These are phyloP conservation scores for Nitzschia sp. DNA, from an alignment of 108 stramenopile genomes.

Conservation along the genomic window DNA sequence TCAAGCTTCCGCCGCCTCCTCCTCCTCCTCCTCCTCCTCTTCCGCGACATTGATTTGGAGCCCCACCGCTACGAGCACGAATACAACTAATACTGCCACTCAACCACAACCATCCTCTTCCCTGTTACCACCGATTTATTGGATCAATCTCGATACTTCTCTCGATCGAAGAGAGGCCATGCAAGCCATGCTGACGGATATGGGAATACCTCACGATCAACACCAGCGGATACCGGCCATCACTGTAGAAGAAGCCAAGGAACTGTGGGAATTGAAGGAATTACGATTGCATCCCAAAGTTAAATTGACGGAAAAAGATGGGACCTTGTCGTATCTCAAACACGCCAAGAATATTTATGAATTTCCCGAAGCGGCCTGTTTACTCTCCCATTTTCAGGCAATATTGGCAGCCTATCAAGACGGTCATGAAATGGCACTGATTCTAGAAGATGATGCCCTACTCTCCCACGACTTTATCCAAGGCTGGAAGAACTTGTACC, in stretches of 20 bases:
- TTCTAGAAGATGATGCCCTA: constrained; percentile 10
- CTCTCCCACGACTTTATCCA: background rate
- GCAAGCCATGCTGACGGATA: background rate
- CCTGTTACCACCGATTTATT: constrained; percentile 1
- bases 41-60: too few species aligned
- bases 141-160: constrained; percentile 10
- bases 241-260: constrained; percentile 3
- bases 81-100: too few species aligned
- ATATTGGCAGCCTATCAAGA: background rate
- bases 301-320: constrained; percentile 3
- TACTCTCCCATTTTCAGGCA: constrained; percentile 7
- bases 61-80: too few species aligned
- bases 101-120: background rate
- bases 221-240: background rate
- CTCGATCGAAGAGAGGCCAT: background rate
- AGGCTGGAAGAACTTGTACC: background rate
- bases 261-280: background rate
- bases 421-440: constrained; percentile 2
- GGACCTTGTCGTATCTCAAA: background rate
- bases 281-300: background rate
- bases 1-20: too few species aligned
- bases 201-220: background rate
- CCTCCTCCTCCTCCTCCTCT: too few species aligned
- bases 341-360: constrained; percentile 12
- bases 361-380: constrained; percentile 7